phyloP scores from a whole-genome alignment of 805 yeast species.

The Schwanniomyces sp. region DNA sequence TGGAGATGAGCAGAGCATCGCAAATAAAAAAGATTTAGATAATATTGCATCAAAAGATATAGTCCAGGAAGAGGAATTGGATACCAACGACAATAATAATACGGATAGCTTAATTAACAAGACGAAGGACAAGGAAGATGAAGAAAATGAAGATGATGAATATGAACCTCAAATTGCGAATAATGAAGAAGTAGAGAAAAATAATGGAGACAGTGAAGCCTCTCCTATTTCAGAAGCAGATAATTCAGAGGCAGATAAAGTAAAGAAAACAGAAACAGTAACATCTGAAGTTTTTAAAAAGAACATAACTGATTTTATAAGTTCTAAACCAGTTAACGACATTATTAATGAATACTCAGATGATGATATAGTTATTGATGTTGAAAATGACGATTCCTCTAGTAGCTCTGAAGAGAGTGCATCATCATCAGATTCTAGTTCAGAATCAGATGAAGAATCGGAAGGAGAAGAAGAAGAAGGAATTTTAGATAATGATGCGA shows the following conservation, averaged over 20 bases:
- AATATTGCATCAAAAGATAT: neutral
- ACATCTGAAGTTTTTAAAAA: neutral
- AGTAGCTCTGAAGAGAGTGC: neutral
- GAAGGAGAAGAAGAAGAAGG: slow-evolving; percentile 26
- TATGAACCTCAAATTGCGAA: slow-evolving; percentile 1
- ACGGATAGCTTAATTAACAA: no score
- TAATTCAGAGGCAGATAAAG: neutral
- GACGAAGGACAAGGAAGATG: neutral
- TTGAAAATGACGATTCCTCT: neutral
- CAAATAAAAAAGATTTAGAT: neutral
- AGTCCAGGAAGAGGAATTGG: neutral
- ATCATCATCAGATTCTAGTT: slow-evolving; percentile 8
- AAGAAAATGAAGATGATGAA: neutral
- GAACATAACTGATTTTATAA: neutral
- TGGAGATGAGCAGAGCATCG: neutral
- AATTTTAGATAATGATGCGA: slow-evolving; percentile 64
- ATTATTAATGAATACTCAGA: slow-evolving; percentile 20
- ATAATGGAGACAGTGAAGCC: neutral
- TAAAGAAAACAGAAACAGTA: neutral
- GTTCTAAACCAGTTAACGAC: slow-evolving; percentile 2
- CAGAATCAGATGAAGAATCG: slow-evolving; percentile 10
- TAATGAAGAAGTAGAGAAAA: neutral
- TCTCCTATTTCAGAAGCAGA: no score
- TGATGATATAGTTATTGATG: slow-evolving; percentile 25
- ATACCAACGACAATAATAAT: neutral